Evolutionary conservation across 345 rosid species (phyloP).

Genomic region (Hibiscus tridactylites): DNA sequence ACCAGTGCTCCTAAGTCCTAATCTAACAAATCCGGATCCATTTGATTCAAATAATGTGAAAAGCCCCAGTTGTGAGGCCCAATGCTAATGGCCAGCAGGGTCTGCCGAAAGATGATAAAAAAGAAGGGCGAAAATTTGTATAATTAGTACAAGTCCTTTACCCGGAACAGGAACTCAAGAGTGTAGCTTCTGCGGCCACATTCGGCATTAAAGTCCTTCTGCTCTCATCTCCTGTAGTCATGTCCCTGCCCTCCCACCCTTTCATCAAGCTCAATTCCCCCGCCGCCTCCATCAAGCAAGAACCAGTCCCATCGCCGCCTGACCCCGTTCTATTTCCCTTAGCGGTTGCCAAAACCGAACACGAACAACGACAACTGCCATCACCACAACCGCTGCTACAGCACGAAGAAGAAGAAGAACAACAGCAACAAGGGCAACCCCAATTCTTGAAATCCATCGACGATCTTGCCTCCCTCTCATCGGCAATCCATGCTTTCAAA

Average conservation of each 20-base stretch:
- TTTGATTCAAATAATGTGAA: too few species aligned
- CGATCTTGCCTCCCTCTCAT: slow-evolving; percentile 27
- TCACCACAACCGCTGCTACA: not conserved
- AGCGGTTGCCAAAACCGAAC: not conserved
- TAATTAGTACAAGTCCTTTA: not conserved
- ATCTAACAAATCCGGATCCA: too few species aligned
- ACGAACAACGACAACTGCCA: not conserved
- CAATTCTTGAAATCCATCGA: slow-evolving; percentile 33
- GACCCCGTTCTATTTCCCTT: not conserved
- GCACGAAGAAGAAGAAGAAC: too few species aligned
- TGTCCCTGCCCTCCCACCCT: slow-evolving; percentile 4
- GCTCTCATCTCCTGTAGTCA: not conserved
- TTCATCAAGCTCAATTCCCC: not conserved
- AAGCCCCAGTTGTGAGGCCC: not conserved
- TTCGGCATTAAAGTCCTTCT: not conserved
- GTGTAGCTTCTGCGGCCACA: not conserved
- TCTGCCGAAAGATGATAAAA: not conserved
- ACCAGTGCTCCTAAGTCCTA: too few species aligned
- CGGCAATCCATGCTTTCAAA: slow-evolving; percentile 35
- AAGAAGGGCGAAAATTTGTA: too few species aligned
- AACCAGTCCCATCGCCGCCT: not conserved
- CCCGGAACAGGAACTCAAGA: not conserved
- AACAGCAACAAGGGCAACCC: not conserved
- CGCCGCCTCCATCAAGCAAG: not conserved
- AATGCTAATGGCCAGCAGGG: not conserved